These are phyloP conservation scores for Tetrahymena thermophila DNA, from an alignment of 73 alveolate genomes.

Conservation along the genomic window DNA sequence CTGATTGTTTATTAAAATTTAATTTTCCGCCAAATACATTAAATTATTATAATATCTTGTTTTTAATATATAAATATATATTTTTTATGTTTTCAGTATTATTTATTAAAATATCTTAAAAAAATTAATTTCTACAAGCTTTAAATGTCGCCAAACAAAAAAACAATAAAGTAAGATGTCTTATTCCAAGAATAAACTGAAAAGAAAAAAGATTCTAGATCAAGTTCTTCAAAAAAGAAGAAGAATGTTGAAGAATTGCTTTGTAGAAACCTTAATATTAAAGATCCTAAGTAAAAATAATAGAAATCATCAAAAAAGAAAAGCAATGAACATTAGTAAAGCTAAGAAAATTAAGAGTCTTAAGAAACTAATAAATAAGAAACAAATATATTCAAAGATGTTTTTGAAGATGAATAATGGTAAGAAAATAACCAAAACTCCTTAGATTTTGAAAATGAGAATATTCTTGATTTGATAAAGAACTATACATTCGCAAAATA, in stretches of 20 bases:
- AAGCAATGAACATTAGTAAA: neutral
- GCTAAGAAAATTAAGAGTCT: neutral
- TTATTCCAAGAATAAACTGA: neutral
- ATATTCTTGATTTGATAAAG: neutral
- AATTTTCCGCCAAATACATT: too few species aligned
- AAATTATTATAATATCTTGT: too few species aligned
- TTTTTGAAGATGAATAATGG: neutral
- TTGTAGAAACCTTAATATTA: neutral
- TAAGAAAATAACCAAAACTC: neutral
- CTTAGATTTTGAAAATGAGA: neutral
- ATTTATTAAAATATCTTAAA: too few species aligned
- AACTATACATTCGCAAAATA: neutral
- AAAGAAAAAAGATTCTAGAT: neutral
- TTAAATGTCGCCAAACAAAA: neutral
- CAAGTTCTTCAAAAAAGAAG: neutral
- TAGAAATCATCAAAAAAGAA: neutral
- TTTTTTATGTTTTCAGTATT: too few species aligned
- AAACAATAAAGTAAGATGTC: neutral
- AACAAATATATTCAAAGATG: neutral
- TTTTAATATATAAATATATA: too few species aligned
- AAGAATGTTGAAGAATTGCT: neutral
- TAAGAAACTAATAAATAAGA: neutral
- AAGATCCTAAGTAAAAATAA: neutral
- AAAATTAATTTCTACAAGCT: neutral
- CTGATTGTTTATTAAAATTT: too few species aligned